Conservation (phyloP, 306 rosid species). For the Vachellia pachyceras region DNA sequence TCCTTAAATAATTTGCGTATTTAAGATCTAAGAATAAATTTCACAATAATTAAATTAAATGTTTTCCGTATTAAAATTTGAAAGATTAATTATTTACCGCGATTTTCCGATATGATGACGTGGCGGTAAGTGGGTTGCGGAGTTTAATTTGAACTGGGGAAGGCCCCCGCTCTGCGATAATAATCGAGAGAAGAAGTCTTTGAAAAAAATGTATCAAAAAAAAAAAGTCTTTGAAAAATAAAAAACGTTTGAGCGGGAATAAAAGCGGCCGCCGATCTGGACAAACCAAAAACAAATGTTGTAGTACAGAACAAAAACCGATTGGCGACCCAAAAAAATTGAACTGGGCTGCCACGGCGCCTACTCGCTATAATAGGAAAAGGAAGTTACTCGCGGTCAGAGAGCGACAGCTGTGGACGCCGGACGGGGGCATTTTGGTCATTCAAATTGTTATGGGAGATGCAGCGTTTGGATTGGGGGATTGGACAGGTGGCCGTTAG, state of each 20-base stretch:
- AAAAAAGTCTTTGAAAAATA: slow-evolving; percentile 40
- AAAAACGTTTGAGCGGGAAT: slow-evolving; percentile 81
- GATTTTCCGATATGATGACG: slow-evolving; percentile 43
- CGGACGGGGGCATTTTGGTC: slow-evolving; percentile 6
- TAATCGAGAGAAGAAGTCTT: slow-evolving; percentile 28
- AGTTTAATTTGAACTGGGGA: slow-evolving; percentile 45
- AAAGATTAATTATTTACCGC: background rate
- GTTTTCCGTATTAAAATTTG: background rate
- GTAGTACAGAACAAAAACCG: background rate
- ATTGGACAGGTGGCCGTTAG: no score
- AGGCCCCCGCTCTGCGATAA: slow-evolving; percentile 50
- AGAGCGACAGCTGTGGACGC: background rate
- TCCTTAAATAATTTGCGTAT: no score
- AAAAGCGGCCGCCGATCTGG: slow-evolving; percentile 52
- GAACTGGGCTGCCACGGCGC: background rate
- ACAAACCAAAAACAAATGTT: slow-evolving; percentile 22
- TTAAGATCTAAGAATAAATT: no score
- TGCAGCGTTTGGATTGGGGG: no score
- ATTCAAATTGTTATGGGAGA: background rate
- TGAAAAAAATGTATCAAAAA: slow-evolving; percentile 39
- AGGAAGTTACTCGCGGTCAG: background rate
- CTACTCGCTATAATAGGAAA: background rate
- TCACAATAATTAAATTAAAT: background rate
- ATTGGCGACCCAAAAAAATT: background rate
- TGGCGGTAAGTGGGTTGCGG: slow-evolving; percentile 37